Evolutionary conservation across 2,329 filamentous ascomycete genomes (phyloP), one percentile per base, ranked within the genome.

Genomic region (Aureobasidium pullulans): DNA sequence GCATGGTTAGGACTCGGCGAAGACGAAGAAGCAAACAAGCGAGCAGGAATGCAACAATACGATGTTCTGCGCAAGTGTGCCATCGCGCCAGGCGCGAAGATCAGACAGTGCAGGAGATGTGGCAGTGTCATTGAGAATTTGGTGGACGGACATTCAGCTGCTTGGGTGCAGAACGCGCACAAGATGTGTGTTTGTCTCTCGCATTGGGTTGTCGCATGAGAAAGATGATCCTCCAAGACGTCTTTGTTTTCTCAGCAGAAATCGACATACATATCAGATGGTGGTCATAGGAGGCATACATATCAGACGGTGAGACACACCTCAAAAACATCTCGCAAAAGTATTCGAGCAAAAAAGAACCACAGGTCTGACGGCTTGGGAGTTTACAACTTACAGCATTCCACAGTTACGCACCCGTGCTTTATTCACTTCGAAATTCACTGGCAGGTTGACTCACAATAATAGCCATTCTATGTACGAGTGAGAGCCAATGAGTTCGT

Each of bases 1-100:
- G 79, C 78, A 50, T 81, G 89, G 69, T 77, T 94, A 10, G 87
- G 87, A 5, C 76, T 90, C 13, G 79, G 59, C 34, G 59, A 81
- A 9, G 80, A 85, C 57, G 83, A 85, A 61, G 72, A 73, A 13
- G 74, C 75, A 16, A 81, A 79, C 4, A 72, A 79, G 9, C 89
- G 86, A 71, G 82, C 81, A 62, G 78, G 79, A n/a, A 75, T 77
- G 32, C 79, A 85, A 67, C 78, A 49, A 87, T 28, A 76, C 8
- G 83, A 85, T 67, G 77, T 82, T 31, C 72, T 84, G 37, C 78
- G 79, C 68, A 84, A 81, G 73, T 72, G 73, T 54, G 72, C 72
- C n/a, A 67, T 78, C 10, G 66, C 64, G 43, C 68, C 65, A 16
- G 67, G 62, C 1, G 64, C 61, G 10, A 72, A 68, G 61, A 58